phyloP scores from a whole-genome alignment of 257 asterid species.

The Cinchona pubescens region DNA sequence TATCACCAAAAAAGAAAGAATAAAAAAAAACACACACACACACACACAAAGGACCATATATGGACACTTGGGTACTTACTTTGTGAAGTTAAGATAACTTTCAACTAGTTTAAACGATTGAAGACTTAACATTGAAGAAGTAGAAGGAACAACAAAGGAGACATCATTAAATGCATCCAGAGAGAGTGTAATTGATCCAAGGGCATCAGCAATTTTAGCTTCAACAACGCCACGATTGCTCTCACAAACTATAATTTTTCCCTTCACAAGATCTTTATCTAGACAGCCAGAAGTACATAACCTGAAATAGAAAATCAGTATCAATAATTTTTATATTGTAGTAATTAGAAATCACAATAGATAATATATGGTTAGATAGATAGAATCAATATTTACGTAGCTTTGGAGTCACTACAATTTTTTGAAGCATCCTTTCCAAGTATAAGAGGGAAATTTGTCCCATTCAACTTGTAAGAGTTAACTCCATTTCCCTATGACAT shows the following conservation, averaged over 20 bases:
- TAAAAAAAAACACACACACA: no score
- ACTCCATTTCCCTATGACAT: no score
- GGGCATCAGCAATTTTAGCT: conserved; percentile 5
- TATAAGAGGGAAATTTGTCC: no score
- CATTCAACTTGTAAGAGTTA: no score
- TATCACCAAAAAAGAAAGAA: no score
- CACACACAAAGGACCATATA: no score
- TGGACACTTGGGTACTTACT: neutral
- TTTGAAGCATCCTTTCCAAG: no score
- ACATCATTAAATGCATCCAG: neutral
- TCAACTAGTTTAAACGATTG: conserved; percentile 7
- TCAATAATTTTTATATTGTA: no score
- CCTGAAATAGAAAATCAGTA: conserved; percentile 11
- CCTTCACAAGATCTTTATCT: conserved; percentile 21
- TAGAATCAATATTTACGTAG: no score
- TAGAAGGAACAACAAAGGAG: neutral
- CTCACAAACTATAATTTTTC: conserved; percentile 22
- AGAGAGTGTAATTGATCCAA: neutral
- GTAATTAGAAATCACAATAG: no score
- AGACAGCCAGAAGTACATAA: neutral
- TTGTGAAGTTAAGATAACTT: neutral
- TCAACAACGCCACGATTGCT: neutral
- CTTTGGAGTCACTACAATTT: no score
- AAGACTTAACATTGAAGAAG: neutral
- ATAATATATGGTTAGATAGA: no score